Percentiles rank a stretch among this genome's conserved stretches.
phyloP scores from a whole-genome alignment of 345 rosid species.

The Arabidopsis suecica region DNA sequence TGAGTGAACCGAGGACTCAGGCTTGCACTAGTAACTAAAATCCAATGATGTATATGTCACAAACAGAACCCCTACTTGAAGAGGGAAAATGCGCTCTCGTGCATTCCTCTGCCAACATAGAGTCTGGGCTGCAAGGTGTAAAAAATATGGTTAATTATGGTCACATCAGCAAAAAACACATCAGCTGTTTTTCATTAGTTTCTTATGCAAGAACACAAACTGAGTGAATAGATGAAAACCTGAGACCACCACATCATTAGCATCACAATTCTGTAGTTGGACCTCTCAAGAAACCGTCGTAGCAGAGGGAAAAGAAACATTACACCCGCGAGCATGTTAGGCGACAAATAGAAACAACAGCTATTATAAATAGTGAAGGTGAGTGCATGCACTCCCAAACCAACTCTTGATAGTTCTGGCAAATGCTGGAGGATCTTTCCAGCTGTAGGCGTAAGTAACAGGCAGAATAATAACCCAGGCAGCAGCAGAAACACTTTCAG shows the following conservation, averaged over 20 bases:
- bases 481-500: constrained; percentile 94
- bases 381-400: constrained; percentile 83
- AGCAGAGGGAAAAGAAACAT: constrained; percentile 88
- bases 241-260: constrained; percentile 99
- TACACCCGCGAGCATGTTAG: constrained; percentile 88
- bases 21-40: constrained; percentile 24
- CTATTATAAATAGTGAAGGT: constrained; percentile 80
- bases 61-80: constrained; percentile 69
- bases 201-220: constrained; percentile 16
- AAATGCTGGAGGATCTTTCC: constrained; percentile 89
- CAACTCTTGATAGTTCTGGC: constrained; percentile 91
- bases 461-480: constrained; percentile 94
- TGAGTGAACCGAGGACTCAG: constrained; percentile 27
- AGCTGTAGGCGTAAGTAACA: constrained; percentile 90
- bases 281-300: constrained; percentile 95
- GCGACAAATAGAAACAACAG: constrained; percentile 87
- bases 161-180: constrained; percentile 25
- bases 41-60: constrained; percentile 26
- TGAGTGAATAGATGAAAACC: constrained; percentile 51
- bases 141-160: constrained; percentile 19
- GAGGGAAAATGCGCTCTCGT: constrained; percentile 88
- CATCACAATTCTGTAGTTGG: constrained; percentile 86
- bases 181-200: background rate
- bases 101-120: constrained; percentile 99
- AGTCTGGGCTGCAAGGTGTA: constrained; percentile 83